Evolutionary conservation across 2,329 filamentous ascomycete genomes (phyloP).

Genomic region (Mycosphaerella sp.): DNA sequence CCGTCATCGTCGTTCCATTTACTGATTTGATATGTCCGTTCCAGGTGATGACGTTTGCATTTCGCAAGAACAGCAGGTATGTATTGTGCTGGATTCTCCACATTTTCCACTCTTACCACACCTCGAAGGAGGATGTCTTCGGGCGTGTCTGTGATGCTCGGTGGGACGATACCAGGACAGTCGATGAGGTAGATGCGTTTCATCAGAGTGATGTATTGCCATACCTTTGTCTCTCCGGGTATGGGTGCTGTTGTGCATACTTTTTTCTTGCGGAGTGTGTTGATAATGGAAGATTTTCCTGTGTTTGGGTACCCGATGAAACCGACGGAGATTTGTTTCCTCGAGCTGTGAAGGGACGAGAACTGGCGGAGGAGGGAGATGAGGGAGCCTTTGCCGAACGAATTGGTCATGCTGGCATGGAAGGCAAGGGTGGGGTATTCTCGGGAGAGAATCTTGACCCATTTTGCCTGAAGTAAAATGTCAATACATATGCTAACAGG

Average conservation of each 20-base stretch:
- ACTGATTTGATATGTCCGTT: slow-evolving; percentile 85
- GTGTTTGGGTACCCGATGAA: slow-evolving; percentile 88
- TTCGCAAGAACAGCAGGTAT: slow-evolving; percentile 73
- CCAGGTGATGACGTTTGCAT: slow-evolving; percentile 80
- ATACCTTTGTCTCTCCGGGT: slow-evolving; percentile 93
- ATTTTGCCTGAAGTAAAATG: slow-evolving; percentile 63
- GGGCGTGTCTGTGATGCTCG: slow-evolving; percentile 74
- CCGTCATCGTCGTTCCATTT: slow-evolving; percentile 48
- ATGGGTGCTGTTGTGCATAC: slow-evolving; percentile 92
- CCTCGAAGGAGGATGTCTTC: slow-evolving; percentile 85
- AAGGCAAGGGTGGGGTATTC: slow-evolving; percentile 93
- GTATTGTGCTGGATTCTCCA: slow-evolving; percentile 94
- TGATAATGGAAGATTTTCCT: slow-evolving; percentile 95
- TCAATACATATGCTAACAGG: slow-evolving; percentile 14
- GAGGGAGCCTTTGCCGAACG: slow-evolving; percentile 90
- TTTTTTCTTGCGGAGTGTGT: slow-evolving; percentile 89
- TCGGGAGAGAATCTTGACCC: slow-evolving; percentile 83
- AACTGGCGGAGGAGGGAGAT: slow-evolving; percentile 92
- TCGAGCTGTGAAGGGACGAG: slow-evolving; percentile 76
- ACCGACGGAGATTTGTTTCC: slow-evolving; percentile 92
- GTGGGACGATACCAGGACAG: slow-evolving; percentile 92
- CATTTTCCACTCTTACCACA: slow-evolving; percentile 90
- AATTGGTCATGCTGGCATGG: slow-evolving; percentile 89
- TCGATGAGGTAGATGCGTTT: slow-evolving; percentile 93
- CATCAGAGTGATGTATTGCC: slow-evolving; percentile 96